These are phyloP conservation scores for Tympanopsis confertula DNA, from an alignment of 2,329 filamentous ascomycete genomes.

Conservation along the genomic window DNA sequence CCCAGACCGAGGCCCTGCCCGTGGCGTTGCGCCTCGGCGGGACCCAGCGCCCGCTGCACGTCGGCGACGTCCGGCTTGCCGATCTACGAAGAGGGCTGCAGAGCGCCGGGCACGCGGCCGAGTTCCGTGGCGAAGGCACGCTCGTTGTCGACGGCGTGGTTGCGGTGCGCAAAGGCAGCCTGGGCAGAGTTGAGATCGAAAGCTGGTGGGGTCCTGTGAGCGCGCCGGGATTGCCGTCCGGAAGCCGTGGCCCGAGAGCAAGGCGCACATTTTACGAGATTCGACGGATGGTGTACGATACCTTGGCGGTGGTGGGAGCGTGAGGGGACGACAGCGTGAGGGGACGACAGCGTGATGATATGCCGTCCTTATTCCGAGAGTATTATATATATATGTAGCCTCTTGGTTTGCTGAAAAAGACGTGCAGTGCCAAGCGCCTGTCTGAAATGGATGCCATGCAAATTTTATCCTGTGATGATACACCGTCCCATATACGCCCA, in stretches of 20 bases:
- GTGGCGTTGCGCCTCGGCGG: not conserved
- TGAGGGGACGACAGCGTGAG: too few species aligned
- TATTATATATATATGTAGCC: too few species aligned
- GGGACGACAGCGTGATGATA: too few species aligned
- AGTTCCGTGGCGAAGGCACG: conserved; percentile 62
- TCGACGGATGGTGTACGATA: not conserved
- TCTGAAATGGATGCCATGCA: too few species aligned
- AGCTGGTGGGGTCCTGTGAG: conserved; percentile 29
- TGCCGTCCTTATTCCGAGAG: too few species aligned
- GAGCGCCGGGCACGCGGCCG: conserved; percentile 54
- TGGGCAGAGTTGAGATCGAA: conserved; percentile 56
- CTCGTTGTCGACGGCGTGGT: conserved; percentile 58
- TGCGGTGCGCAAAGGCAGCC: conserved; percentile 55
- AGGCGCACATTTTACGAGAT: not conserved
- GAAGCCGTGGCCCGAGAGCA: too few species aligned
- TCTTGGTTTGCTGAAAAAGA: too few species aligned
- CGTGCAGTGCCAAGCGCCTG: too few species aligned
- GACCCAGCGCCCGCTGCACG: conserved; percentile 57
- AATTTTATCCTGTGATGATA: too few species aligned
- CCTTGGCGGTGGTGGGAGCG: not conserved
- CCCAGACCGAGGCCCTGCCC: too few species aligned
- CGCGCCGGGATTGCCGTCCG: not conserved
- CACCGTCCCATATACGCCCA: too few species aligned
- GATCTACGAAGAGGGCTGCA: conserved; percentile 57
- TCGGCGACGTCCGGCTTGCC: conserved; percentile 59